Evolutionary conservation across 2,329 filamentous ascomycete genomes (phyloP).

Genomic region (Talaromyces sp.): DNA sequence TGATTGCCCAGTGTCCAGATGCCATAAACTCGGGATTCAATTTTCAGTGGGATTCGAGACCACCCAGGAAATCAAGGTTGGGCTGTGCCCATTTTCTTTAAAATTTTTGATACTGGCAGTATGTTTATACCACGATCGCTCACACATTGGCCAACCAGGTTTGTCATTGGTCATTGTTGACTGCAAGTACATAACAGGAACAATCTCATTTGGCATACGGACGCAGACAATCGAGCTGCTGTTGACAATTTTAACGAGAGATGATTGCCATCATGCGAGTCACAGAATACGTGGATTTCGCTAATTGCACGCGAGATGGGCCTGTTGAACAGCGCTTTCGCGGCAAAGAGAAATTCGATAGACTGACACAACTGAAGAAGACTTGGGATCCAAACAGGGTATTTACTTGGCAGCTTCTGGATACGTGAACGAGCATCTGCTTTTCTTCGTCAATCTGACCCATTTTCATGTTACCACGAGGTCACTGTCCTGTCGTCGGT

Average conservation of each 20-base stretch:
- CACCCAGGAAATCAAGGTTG: background rate
- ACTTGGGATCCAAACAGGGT: background rate
- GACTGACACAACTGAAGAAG: background rate
- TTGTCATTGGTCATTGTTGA: background rate
- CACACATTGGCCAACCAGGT: background rate
- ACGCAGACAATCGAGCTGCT: background rate
- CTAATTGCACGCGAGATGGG: conserved; percentile 17
- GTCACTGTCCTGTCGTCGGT: background rate
- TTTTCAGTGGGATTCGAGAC: conserved; percentile 18
- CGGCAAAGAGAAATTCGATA: background rate
- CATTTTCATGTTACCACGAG: background rate
- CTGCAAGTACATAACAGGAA: background rate
- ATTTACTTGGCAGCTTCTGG: background rate
- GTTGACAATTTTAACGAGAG: background rate
- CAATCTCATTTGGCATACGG: background rate
- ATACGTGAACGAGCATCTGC: background rate
- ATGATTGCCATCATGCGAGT: conserved; percentile 13
- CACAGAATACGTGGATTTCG: conserved; percentile 9
- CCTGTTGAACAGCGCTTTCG: conserved; percentile 14
- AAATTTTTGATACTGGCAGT: conserved; percentile 4
- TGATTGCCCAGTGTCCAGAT: conserved; percentile 19
- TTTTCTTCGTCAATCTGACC: background rate
- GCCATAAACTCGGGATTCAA: conserved; percentile 18
- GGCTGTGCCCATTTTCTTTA: background rate
- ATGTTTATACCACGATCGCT: background rate